A percentile compares a stretch with the other conserved stretches of the same genome.
These are phyloP conservation scores for Passalora sequoiae DNA, from an alignment of 2,329 filamentous ascomycete species.

Conservation along the genomic window DNA sequence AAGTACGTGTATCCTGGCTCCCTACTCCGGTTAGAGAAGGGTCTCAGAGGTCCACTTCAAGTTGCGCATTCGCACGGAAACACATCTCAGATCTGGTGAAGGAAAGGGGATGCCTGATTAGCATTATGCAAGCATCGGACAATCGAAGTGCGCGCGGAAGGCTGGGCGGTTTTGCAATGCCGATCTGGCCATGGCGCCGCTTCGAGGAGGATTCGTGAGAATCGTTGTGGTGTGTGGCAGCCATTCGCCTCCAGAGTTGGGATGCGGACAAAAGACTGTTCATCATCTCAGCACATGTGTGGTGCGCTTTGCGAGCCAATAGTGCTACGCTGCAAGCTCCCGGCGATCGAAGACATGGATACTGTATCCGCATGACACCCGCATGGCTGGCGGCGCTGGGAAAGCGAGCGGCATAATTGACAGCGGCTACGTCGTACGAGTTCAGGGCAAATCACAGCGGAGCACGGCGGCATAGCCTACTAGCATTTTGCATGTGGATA, in stretches of 20 bases:
- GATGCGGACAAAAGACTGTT: not conserved
- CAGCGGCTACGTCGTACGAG: not conserved
- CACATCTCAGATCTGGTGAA: not conserved
- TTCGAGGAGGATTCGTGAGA: too few species aligned
- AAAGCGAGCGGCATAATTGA: too few species aligned
- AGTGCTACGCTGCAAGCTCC: not conserved
- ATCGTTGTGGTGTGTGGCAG: not conserved
- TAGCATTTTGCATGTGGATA: too few species aligned
- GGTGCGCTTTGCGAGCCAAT: not conserved
- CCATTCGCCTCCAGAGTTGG: not conserved
- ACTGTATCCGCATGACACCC: not conserved
- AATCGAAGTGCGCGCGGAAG: too few species aligned
- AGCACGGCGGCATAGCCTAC: too few species aligned
- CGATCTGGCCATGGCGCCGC: too few species aligned
- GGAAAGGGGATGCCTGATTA: not conserved
- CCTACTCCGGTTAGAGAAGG: too few species aligned
- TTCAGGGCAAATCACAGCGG: too few species aligned
- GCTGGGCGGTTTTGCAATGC: too few species aligned
- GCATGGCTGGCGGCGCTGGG: not conserved
- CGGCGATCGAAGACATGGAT: too few species aligned
- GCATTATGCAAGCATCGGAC: not conserved
- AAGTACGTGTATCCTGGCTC: too few species aligned
- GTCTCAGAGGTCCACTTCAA: not conserved
- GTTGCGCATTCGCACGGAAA: not conserved
- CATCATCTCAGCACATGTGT: not conserved